Evolutionary conservation across 495 filamentous ascomycete species (phyloP), one percentile per base, ranked within the genome.

Genomic region (Rostrohypoxylon terebratum): DNA sequence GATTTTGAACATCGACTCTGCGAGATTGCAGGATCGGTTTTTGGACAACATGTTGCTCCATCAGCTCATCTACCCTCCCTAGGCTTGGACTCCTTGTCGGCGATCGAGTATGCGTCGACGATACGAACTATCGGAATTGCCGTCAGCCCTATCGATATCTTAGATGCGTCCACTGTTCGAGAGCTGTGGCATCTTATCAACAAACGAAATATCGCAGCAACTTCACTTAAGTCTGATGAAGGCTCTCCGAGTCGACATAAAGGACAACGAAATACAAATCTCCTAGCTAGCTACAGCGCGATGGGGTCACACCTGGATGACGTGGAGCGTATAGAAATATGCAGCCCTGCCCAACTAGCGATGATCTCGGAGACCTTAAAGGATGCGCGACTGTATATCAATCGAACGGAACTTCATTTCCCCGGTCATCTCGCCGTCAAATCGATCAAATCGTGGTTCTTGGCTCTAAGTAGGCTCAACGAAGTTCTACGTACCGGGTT

Each of bases 401-500:
- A 96, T 72, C 91, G 88, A 87, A 81, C 93, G 14, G 86, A 91
- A 68, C 73, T 94, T 8, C 79, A 83, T 4, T 76, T 92, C 38
- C 75, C 83, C 6, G 65, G 66, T 6, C 65, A 76, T 10, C 67
- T 77, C 66, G 51, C 59, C 7, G 36, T 70, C 0, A 28, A 75
- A 1, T 60, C 73, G 13, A 74, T 92, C 14, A 78, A 81, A 18
- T 68, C 75, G 3, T 84, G 84, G 21, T 79, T 94, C 40, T 60
- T 74, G 2, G 69, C 3, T 66, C 91, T 31, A 78, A 69, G 85
- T n/a, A 66, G 84, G 10, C 66, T 77, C 8, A 92, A 94, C 72
- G 81, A 88, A n/a, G 86, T 91, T 31, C 77, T 96, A 23, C 83
- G 92, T 33, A 89, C 91, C 13, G 92, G 91, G 0, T 96, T 95